Evolutionary conservation across 2,329 filamentous ascomycete genomes (phyloP), one percentile per base, ranked within the genome.

Genomic region (Aspergillus alliaceus): DNA sequence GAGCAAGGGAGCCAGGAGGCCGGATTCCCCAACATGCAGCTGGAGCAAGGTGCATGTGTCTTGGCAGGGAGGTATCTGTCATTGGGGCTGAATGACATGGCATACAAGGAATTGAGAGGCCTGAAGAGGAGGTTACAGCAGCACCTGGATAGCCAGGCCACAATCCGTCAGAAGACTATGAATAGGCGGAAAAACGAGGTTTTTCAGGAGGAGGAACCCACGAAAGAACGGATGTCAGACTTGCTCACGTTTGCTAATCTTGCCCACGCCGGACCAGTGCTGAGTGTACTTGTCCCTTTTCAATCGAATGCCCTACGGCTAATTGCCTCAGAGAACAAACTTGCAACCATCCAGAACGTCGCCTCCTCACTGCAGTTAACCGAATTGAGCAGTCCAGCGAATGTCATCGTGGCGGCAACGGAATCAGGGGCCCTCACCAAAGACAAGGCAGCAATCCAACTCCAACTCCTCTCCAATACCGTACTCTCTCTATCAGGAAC

Each of bases 11-110:
- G 32, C 6, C 57, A 62, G 20, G 61, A 61, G 2, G 63, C 50
- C 34, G 59, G 53, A 22, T 44, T 66, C 20, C 72, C 71, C 8
- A 74, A 72, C 53, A 64, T 77, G 49, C 75, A 77, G 51, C 64
- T 79, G 7, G 76, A 79, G 56, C 75, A 76, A 56, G 77, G 75
- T 0, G 70, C 75, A 20, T 77, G 74, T 56, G 72, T 78, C 12
- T 61, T 79, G 50, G 70, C 72, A 7, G 76, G 75, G 22, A 77
- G 76, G 37, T 60, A 78, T 15, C 68, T 79, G 12, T 71, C 75
- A 2, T 47, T 78, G 25, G 76, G 72, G 0, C 62, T 79, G 24
- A 69, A 74, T 31, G 75, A 78, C 14, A 55, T 75, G 53, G 77
- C 77, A 6, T 68, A 72, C 53, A 73, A 70, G 51, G 76, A 79